These are phyloP conservation scores for Colletotrichum karsti DNA, from an alignment of 2,329 filamentous ascomycete genomes.

Conservation along the genomic window DNA sequence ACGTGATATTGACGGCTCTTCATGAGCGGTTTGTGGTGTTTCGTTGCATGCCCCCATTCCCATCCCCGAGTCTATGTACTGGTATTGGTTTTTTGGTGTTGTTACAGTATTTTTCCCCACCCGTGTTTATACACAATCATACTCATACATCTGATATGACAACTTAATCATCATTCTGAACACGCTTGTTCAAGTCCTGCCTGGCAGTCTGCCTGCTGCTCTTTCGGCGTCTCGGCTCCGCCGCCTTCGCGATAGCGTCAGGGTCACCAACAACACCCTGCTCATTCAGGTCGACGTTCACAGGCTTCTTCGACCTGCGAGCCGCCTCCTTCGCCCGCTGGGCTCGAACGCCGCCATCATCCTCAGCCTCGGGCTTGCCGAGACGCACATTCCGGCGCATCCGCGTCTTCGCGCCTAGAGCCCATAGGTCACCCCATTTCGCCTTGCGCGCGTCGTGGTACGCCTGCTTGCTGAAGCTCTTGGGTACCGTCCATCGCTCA, in stretches of 20 bases:
- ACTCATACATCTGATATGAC: not conserved
- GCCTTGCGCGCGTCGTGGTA: slow-evolving; percentile 94
- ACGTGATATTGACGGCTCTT: not conserved
- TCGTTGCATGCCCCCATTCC: not conserved
- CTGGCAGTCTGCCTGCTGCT: slow-evolving; percentile 46
- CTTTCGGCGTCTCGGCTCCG: slow-evolving; percentile 47
- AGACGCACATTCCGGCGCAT: slow-evolving; percentile 68
- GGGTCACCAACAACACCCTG: slow-evolving; percentile 33
- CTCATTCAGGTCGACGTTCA: slow-evolving; percentile 45
- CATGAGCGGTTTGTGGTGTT: not conserved
- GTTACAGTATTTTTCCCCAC: slow-evolving; percentile 18
- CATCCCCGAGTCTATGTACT: not conserved
- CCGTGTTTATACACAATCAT: slow-evolving; percentile 11
- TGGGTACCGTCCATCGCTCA: slow-evolving; percentile 93
- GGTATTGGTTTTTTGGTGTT: slow-evolving; percentile 3
- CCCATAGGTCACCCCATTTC: slow-evolving; percentile 94
- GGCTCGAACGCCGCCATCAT: slow-evolving; percentile 57
- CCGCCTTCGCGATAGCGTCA: slow-evolving; percentile 43
- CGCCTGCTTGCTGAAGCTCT: slow-evolving; percentile 80
- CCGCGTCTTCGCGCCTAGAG: slow-evolving; percentile 89
- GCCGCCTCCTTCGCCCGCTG: slow-evolving; percentile 31
- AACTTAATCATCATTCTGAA: slow-evolving; percentile 40
- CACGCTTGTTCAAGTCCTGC: slow-evolving; percentile 49
- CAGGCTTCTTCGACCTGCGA: slow-evolving; percentile 46
- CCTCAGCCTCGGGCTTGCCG: slow-evolving; percentile 53